Evolutionary conservation across 805 yeast genomes (phyloP).

Genomic region (Cyberlindnera meyerae): DNA sequence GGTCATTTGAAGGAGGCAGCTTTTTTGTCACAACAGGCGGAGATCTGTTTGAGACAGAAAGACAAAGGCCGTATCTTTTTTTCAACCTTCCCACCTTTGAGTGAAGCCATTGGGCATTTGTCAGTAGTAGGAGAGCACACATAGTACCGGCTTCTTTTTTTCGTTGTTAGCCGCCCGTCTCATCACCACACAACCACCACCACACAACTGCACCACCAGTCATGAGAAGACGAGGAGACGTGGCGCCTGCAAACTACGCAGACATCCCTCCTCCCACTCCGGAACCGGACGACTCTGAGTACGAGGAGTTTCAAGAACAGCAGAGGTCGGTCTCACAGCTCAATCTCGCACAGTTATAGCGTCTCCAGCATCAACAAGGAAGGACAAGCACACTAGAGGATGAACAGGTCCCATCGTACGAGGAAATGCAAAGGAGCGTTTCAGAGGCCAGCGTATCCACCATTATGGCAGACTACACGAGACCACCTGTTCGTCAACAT

Average conservation of each 20-base stretch:
- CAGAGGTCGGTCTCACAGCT: conserved; percentile 8
- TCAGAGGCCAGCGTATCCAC: not conserved
- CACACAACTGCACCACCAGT: no score
- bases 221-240: not conserved
- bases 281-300: conserved; percentile 23
- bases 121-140: no score
- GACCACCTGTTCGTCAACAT: no score
- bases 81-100: no score
- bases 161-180: no score
- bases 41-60: no score
- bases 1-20: not conserved
- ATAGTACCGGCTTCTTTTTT: no score
- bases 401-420: conserved; percentile 1
- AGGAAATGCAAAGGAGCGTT: conserved; percentile 1
- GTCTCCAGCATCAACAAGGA: conserved; percentile 1
- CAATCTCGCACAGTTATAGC: not conserved
- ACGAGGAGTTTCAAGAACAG: conserved; percentile 19
- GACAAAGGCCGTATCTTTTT: no score
- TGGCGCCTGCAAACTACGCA: conserved; percentile 28
- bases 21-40: no score
- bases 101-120: no score
- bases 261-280: conserved; percentile 38
- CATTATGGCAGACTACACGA: no score
- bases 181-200: not conserved
- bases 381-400: no score